These are phyloP conservation scores for Solanum ossicruentum DNA, from an alignment of 257 asterid species.

Conservation along the genomic window DNA sequence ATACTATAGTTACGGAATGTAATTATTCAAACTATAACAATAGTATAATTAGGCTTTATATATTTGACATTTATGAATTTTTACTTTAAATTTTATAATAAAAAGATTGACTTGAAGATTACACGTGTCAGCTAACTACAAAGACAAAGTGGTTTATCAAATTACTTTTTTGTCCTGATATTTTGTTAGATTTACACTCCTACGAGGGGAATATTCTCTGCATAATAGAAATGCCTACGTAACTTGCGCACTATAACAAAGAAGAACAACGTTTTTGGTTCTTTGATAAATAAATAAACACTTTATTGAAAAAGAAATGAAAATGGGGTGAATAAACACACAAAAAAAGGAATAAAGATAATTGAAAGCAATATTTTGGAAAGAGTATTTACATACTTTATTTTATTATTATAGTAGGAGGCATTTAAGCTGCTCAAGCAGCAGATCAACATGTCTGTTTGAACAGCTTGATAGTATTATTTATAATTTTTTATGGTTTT, in stretches of 20 bases:
- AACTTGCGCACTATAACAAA: conserved; percentile 11
- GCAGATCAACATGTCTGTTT: no score
- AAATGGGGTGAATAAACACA: conserved; percentile 5
- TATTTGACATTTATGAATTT: no score
- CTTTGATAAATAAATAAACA: neutral
- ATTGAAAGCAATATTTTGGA: neutral
- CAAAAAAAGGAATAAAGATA: neutral
- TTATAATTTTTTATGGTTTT: no score
- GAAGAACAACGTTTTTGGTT: neutral
- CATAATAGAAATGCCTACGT: neutral
- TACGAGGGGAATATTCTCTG: conserved; percentile 23
- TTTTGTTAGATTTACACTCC: neutral
- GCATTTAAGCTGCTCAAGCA: no score
- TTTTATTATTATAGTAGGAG: no score
- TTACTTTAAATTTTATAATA: neutral
- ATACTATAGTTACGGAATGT: no score
- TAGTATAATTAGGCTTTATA: no score
- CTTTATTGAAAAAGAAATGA: neutral
- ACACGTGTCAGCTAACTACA: neutral
- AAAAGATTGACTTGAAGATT: neutral
- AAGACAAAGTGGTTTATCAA: neutral
- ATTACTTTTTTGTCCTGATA: neutral
- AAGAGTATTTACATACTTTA: neutral
- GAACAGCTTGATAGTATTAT: no score
- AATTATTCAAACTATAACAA: no score